Conservation (phyloP, 176 grass and related monocot genomes). For the Typha latifolia region DNA sequence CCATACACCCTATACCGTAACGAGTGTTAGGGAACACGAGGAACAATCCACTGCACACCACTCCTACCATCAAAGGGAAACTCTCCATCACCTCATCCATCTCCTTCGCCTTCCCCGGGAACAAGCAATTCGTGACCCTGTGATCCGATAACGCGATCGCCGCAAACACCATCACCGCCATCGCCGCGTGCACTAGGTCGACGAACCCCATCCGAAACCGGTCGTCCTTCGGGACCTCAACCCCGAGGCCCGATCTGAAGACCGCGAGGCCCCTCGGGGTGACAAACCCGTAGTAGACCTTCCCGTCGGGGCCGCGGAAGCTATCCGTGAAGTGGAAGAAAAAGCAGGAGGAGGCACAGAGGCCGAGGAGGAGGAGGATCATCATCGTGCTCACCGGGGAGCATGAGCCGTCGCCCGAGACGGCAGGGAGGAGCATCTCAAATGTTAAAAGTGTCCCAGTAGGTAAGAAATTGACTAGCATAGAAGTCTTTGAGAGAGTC, state of each 20-base stretch:
- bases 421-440: constrained; percentile 44
- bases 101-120: constrained; percentile 39
- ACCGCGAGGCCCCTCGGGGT: constrained; percentile 43
- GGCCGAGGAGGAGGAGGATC: constrained; percentile 35
- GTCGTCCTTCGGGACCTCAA: constrained; percentile 50
- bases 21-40: constrained; percentile 55
- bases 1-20: constrained; percentile 52
- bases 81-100: constrained; percentile 65
- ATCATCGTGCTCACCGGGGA: constrained; percentile 22
- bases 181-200: constrained; percentile 43
- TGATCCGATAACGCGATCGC: constrained; percentile 41
- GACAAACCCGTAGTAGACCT: constrained; percentile 57
- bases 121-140: constrained; percentile 37
- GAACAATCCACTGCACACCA: constrained; percentile 51
- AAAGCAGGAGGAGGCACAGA: constrained; percentile 51
- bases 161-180: constrained; percentile 53
- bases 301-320: constrained; percentile 52
- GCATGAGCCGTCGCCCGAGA: constrained; percentile 41
- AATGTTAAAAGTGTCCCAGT: constrained; percentile 54
- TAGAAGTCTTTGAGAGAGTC: constrained; percentile 49
- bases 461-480: constrained; percentile 64
- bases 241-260: constrained; percentile 38
- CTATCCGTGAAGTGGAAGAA: constrained; percentile 69
- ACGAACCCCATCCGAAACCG: constrained; percentile 37
- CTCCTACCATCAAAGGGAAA: constrained; percentile 49